Conservation (phyloP, 2,329 filamentous ascomycete genomes). For the Chaetomium sp. region DNA sequence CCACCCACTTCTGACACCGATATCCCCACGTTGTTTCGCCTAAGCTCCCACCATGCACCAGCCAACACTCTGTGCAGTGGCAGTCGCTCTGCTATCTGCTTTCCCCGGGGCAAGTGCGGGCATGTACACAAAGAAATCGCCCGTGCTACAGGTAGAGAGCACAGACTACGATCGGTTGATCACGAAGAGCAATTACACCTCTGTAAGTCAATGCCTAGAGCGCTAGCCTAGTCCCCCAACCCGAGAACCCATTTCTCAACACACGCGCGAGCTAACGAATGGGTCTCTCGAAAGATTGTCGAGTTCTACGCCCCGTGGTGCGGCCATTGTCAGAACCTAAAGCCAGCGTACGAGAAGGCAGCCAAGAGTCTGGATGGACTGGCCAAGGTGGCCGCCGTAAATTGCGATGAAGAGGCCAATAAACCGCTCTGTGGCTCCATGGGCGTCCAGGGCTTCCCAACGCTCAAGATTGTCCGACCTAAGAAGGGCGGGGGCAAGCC, state of each 20-base stretch:
- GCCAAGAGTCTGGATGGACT: constrained; percentile 84
- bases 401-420: constrained; percentile 92
- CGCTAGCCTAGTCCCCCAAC: too few relatives aligned
- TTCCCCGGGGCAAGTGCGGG: constrained; percentile 60
- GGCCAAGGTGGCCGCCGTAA: constrained; percentile 87
- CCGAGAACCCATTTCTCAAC: too few relatives aligned
- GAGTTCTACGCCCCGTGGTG: constrained; percentile 99
- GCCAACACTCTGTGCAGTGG: constrained; percentile 47
- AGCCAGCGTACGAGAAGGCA: constrained; percentile 91
- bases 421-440: constrained; percentile 79
- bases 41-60: constrained; percentile 45
- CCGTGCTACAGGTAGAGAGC: constrained; percentile 74
- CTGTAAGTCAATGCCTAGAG: constrained; percentile 49
- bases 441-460: constrained; percentile 91
- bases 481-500: constrained; percentile 69
- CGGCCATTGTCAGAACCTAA: constrained; percentile 92
- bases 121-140: constrained; percentile 79
- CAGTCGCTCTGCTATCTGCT: constrained; percentile 58
- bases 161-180: constrained; percentile 79
- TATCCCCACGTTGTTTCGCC: not conserved
- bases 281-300: constrained; percentile 40
- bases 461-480: constrained; percentile 85
- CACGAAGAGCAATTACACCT: constrained; percentile 82
- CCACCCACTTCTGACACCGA: not conserved
- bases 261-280: too few relatives aligned